A percentile compares a stretch with the other conserved stretches of the same genome.
These are phyloP conservation scores for Xylaria digitata DNA, from an alignment of 2,329 filamentous ascomycete species.

Conservation along the genomic window DNA sequence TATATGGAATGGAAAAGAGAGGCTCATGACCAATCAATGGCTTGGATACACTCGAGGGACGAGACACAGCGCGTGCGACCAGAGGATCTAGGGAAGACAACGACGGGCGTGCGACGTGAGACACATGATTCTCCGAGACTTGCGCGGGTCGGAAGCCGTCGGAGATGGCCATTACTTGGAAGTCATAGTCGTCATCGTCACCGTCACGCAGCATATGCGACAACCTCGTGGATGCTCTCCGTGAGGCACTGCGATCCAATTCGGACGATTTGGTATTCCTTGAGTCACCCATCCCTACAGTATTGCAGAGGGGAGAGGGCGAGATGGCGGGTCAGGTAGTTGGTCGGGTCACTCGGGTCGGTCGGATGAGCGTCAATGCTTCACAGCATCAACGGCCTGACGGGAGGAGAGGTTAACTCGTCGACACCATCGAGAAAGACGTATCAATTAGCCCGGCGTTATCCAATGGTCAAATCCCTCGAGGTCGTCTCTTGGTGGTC, in stretches of 20 bases:
- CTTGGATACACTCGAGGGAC: conserved; percentile 68
- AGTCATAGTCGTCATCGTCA: conserved; percentile 62
- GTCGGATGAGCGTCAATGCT: conserved; percentile 40
- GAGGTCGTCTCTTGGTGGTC: background rate
- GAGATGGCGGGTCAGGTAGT: conserved; percentile 35
- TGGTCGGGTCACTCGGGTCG: conserved; percentile 29
- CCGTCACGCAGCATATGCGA: conserved; percentile 46
- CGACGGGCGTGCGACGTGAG: conserved; percentile 40
- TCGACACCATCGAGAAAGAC: conserved; percentile 45
- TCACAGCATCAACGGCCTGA: conserved; percentile 47
- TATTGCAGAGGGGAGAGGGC: conserved; percentile 1
- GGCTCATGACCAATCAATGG: conserved; percentile 61
- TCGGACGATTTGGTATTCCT: conserved; percentile 53
- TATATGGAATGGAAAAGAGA: conserved; percentile 64
- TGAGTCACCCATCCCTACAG: conserved; percentile 55
- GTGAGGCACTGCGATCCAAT: conserved; percentile 57
- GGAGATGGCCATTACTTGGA: conserved; percentile 63
- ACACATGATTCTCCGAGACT: conserved; percentile 40
- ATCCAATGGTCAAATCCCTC: conserved; percentile 12
- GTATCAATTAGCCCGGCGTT: conserved; percentile 14
- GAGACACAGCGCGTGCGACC: conserved; percentile 43
- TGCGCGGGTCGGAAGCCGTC: conserved; percentile 50
- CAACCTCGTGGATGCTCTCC: conserved; percentile 55
- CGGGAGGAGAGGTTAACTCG: conserved; percentile 41
- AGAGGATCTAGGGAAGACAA: conserved; percentile 40